Base-by-base conservation (phyloP, 2,329 filamentous ascomycete species). In the Neocucurbitaria cava region DNA sequence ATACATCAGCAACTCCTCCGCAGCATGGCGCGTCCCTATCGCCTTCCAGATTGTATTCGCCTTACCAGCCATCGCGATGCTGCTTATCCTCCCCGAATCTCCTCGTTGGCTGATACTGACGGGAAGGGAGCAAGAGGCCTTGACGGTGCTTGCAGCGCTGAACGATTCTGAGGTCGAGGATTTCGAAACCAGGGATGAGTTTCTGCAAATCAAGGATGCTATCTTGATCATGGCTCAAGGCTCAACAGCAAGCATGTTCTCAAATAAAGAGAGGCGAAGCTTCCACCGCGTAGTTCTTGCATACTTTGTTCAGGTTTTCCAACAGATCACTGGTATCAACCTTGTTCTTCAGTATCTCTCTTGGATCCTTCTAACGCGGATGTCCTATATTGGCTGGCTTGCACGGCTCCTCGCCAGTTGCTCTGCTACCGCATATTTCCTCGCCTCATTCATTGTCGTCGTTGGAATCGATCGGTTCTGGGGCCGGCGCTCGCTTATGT, bases 61-160 rank as follows among this genome's bases (percentile, higher is more conserved):
- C 0, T 52, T 82, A 2, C 74, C 85, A 31, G 83, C 85, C 23
- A 73, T 86, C 45, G 79, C 83, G 38, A 79, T 83, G 4, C 55
- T 82, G 3, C 73, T 82, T 49, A 76, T 76, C 13, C 74, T 86
- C 1, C 84, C 84, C 10, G 85, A 87, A 62, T 85, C 82, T 0
- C 84, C 85, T 9, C 79, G 85, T 47, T 86, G 83, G 82, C 76
- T 87, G 6, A 80, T 86, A 23, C 68, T 85, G 43, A 83, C 84
- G 65, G 83, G 83, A 36, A 76, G 78, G 13, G 81, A 85, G 56
- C 79, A 84, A 18, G 70, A 74, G 56, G 72, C 72, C 8, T 53
- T 73, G 33, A 64, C 56, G 1, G 69, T 72, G 9, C 66, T 75
- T 9, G 61, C 66, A 5, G 72, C 69, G 1, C 64, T 74, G 13